Base-by-base conservation (phyloP, 192 early-diverging fungal genomes). In the Podila clonocystis region DNA sequence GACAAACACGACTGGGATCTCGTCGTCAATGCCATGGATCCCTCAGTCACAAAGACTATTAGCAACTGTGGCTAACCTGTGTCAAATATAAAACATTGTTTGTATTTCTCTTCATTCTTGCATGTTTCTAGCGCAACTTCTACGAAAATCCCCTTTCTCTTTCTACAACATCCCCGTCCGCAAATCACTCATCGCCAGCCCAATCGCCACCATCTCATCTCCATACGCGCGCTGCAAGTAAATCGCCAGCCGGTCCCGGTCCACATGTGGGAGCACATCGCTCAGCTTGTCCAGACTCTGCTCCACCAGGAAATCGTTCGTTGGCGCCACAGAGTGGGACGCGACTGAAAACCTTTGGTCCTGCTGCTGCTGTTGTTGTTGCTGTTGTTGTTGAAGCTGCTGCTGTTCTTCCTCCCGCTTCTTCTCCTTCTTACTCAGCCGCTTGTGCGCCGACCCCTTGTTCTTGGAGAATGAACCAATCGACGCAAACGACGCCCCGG, bases 261-360 rank as follows among this genome's bases (percentile, higher is more conserved):
- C 74, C 28, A 88, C 77, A 75, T 88, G 87, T n/a, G 87, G 82
- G 19, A 88, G 50, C 17, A 88, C 82, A 41, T 83, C 74, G 33
- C 87, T 82, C 52, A 88, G 41, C 36, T 85, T 84, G 64, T 88
- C 82, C 58, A 88, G 48, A 50, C 82, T 78, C 62, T 86, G 82
- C 55, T 84, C 74, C 36, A 65, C 68, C 58, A 63, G 49, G 58
- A 72, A 69, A 26, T 80, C 77, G 24, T 61, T 72, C 48, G 52
- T 58, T 22, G 58, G 61, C 9, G 77, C 60, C 0, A 80, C 12
- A 6, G 74, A 50, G 7, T 50, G 36, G 0, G 58, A 62, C 17
- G 77, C 49, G 8, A 80, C 77, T 5, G 77, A 72, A 30, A 68
- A 80, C 5, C 77, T 6, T 48, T 80, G 77, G 28, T 80, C 34